Percentiles rank a stretch among this genome's conserved stretches.
Conservation (phyloP, 768 basidiomycete genomes). For the Mycena crocata region DNA sequence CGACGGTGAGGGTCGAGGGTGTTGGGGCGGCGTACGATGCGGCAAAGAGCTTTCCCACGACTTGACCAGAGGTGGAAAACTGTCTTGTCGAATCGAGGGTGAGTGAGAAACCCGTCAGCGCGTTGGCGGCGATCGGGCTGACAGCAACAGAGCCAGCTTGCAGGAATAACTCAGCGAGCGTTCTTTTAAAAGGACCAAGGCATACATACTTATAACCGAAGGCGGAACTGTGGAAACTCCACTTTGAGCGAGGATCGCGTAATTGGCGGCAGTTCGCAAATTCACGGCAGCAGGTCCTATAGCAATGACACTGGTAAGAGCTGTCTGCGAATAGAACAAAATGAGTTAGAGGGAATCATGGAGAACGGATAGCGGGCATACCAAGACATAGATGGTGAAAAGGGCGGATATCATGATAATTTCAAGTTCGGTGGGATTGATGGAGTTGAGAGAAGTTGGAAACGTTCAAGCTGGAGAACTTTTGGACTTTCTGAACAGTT, state of each 20-base stretch:
- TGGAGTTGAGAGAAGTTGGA: neutral
- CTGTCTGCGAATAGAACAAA: neutral
- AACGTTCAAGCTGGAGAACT: neutral
- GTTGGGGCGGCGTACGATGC: neutral
- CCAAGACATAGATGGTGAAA: neutral
- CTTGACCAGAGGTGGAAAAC: conserved; percentile 1
- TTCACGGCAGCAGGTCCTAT: conserved; percentile 6
- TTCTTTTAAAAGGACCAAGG: neutral
- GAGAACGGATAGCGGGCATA: neutral
- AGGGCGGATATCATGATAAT: neutral
- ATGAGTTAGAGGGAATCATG: neutral
- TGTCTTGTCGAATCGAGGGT: neutral
- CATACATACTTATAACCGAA: neutral
- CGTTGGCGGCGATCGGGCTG: neutral
- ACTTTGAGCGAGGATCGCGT: neutral
- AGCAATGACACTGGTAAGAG: neutral
- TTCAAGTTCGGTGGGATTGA: neutral
- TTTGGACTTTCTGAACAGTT: neutral
- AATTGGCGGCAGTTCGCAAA: neutral
- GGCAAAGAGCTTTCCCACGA: neutral
- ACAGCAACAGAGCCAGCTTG: neutral
- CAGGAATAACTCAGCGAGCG: neutral
- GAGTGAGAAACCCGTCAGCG: neutral
- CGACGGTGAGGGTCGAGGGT: neutral
- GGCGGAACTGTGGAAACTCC: neutral